Conservation (phyloP, 2,329 filamentous ascomycete genomes). For the Colletotrichum sp. region DNA sequence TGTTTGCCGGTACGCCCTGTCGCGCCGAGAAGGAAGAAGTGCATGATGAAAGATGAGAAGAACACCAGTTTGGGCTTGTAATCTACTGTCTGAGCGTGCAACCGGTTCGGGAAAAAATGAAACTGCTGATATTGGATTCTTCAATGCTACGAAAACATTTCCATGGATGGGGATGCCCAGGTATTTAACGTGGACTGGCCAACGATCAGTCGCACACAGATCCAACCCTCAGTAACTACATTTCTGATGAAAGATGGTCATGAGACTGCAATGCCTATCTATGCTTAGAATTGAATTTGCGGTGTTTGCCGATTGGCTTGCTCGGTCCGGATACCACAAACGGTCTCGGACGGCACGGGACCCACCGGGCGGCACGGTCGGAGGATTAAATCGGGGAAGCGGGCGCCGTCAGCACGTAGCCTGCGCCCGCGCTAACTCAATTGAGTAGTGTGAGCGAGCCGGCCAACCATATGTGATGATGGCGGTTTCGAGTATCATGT, state of each 20-base stretch:
- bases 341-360: not conserved
- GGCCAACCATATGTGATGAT: slow-evolving; percentile 30
- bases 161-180: too few species aligned
- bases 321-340: not conserved
- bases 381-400: not conserved
- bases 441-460: slow-evolving; percentile 35
- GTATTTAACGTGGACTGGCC: not conserved
- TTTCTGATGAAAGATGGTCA: not conserved
- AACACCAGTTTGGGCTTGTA: not conserved
- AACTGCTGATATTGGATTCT: too few species aligned
- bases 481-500: not conserved
- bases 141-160: too few species aligned
- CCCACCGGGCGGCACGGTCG: not conserved
- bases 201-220: not conserved
- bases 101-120: too few species aligned
- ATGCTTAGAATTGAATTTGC: fast-evolving
- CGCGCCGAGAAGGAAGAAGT: slow-evolving; percentile 47
- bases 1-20: slow-evolving; percentile 48
- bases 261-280: not conserved
- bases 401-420: not conserved
- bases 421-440: slow-evolving; percentile 26
- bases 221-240: not conserved
- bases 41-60: slow-evolving; percentile 29
- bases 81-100: not conserved
- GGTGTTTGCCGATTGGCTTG: not conserved